Base-by-base conservation (phyloP, 2,329 filamentous ascomycete species). In the Scedosporium aurantiacum region DNA sequence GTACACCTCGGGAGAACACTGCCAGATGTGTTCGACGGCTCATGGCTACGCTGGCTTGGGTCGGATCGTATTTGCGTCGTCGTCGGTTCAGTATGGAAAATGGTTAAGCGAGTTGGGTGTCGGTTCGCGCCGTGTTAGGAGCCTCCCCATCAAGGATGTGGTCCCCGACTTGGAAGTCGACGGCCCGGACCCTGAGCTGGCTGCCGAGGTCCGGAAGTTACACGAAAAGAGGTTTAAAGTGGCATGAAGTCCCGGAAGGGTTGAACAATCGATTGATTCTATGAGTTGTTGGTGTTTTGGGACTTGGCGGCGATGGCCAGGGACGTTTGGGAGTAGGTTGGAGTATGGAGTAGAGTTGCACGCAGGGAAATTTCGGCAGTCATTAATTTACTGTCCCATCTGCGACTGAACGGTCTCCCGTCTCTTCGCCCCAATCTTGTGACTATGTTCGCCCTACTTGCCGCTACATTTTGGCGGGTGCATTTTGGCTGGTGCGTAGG, bases 1-100 rank as follows among this genome's bases (percentile, higher is more conserved):
- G 2, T 74, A 74, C 59, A 74, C 73, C 3, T 72, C 72, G 1
- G 72, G 72, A 1, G 72, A 74, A 63, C 72, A 74, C 62, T 74
- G 72, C 63, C 63, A 70, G 55, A 74, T 74, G 72, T 74, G 72
- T 50, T 67, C 72, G 3, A 67, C 71, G 1, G 71, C 71, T 1
- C 72, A 74, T 43, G 72, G 69, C 1, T 73, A 69, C 62, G 69
- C 67, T 3, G 72, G 72, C 0, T 64, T 74, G 16, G 72, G 72
- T 1, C 68, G 68, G 37, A 73, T 74, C 25, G 69, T 74, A 10
- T 74, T 71, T 58, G 67, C 66, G 3, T 66, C 69, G 2, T 73
- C 71, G 0, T 67, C 71, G 6, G 61, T 62, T 16, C 71, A 73
- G 60, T 66, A 69, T 14, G 61, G 61, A 10, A 56, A 58, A 14